These are phyloP conservation scores for Saxophila tyrrhenica DNA, from an alignment of 495 filamentous ascomycete species.

Conservation along the genomic window DNA sequence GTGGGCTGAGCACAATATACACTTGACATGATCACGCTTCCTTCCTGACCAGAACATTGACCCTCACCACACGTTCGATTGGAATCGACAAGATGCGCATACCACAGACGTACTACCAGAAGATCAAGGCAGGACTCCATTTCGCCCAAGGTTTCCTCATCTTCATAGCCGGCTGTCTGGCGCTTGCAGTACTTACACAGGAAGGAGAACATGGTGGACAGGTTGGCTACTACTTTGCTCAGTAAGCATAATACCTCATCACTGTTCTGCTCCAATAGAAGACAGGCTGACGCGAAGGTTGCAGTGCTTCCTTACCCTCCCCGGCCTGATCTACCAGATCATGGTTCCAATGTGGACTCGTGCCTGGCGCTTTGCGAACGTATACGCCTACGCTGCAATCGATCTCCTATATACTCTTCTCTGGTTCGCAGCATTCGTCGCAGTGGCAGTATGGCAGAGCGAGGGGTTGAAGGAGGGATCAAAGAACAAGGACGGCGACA, in stretches of 20 bases:
- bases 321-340: constrained; percentile 69
- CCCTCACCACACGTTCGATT: too few relatives aligned
- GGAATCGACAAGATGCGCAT: too few relatives aligned
- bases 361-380: constrained; percentile 65
- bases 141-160: constrained; percentile 52
- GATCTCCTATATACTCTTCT: constrained; percentile 64
- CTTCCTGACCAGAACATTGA: too few relatives aligned
- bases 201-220: constrained; percentile 52
- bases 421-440: constrained; percentile 76
- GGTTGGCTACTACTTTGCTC: constrained; percentile 61
- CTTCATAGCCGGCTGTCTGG: constrained; percentile 60
- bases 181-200: constrained; percentile 61
- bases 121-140: constrained; percentile 47
- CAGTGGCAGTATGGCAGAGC: constrained; percentile 56
- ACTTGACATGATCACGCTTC: too few relatives aligned
- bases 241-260: too few relatives aligned
- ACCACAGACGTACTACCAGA: constrained; percentile 36
- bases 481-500: constrained; percentile 24
- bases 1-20: too few relatives aligned
- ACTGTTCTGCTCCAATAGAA: neutral
- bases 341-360: constrained; percentile 79
- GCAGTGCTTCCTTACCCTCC: constrained; percentile 77
- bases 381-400: constrained; percentile 66
- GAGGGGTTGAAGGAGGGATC: constrained; percentile 26
- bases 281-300: neutral